Evolutionary conservation across 352 stramenopile species (phyloP).

Genomic region (Globisporangium camurandrum): DNA sequence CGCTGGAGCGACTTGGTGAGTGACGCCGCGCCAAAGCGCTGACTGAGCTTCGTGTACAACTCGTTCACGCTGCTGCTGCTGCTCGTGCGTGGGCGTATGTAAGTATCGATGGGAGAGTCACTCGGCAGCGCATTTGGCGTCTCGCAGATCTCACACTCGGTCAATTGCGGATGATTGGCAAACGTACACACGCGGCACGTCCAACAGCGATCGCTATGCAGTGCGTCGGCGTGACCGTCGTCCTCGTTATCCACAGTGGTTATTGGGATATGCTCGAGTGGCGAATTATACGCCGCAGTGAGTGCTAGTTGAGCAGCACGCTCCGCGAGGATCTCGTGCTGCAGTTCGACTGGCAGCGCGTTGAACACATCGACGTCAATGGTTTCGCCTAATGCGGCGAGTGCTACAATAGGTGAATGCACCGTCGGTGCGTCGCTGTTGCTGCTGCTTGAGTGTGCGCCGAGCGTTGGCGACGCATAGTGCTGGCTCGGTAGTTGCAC

Average conservation of each 20-base stretch:
- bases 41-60: constrained; percentile 21
- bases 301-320: not conserved
- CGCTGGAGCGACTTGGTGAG: constrained; percentile 34
- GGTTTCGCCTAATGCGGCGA: not conserved
- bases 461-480: not conserved
- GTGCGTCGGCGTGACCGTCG: not conserved
- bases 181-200: constrained; percentile 75
- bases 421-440: not conserved
- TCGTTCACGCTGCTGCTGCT: constrained; percentile 7
- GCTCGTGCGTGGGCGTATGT: constrained; percentile 4
- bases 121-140: constrained; percentile 21
- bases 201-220: constrained; percentile 20
- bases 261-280: not conserved
- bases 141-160: constrained; percentile 70
- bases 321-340: constrained; percentile 11
- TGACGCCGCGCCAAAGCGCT: constrained; percentile 16
- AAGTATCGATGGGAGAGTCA: constrained; percentile 8
- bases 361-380: constrained; percentile 13
- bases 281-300: constrained; percentile 1
- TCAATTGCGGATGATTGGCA: constrained; percentile 60
- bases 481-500: constrained; percentile 6
- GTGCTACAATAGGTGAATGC: not conserved
- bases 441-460: not conserved
- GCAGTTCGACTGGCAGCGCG: constrained; percentile 11
- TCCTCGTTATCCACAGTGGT: not conserved